Evolutionary conservation across 2,329 filamentous ascomycete species (phyloP).

Genomic region (Diaporthe vaccinii): DNA sequence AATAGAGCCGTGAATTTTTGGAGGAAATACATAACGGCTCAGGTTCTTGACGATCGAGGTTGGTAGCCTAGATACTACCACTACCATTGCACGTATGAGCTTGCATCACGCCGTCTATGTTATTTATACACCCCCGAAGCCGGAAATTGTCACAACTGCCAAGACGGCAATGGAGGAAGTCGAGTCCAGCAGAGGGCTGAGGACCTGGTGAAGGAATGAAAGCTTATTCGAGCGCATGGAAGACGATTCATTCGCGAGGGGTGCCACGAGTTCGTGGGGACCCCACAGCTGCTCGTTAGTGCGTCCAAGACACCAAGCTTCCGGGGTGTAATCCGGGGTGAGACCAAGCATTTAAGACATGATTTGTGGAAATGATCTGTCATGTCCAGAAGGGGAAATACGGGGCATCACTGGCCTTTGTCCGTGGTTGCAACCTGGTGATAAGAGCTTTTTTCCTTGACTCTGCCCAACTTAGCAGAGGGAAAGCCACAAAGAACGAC

Average conservation of each 20-base stretch:
- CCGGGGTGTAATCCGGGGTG: neutral
- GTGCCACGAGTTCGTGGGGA: neutral
- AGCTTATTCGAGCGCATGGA: slow-evolving; percentile 34
- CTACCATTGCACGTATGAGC: neutral
- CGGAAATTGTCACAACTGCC: neutral
- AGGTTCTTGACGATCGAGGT: neutral
- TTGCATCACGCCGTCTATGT: neutral
- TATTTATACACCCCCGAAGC: slow-evolving; percentile 7
- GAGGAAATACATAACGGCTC: slow-evolving; percentile 10
- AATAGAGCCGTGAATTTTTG: slow-evolving; percentile 41
- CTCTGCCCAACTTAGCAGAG: neutral
- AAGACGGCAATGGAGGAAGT: neutral
- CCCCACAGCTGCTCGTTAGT: slow-evolving; percentile 5
- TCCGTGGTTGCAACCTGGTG: neutral
- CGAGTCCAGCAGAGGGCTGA: neutral
- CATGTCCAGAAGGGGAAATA: slow-evolving; percentile 21
- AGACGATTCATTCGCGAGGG: neutral
- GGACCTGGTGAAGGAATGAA: neutral
- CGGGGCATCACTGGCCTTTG: neutral
- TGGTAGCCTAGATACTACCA: neutral
- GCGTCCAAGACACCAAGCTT: neutral
- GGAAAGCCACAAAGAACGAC: neutral
- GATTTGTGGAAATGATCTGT: slow-evolving; percentile 38
- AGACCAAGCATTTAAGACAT: neutral
- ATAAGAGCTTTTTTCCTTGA: neutral